Percentiles rank a stretch among this genome's conserved stretches.
These are phyloP conservation scores for Graphilbum fragrans DNA, from an alignment of 2,329 filamentous ascomycete genomes.

Conservation along the genomic window DNA sequence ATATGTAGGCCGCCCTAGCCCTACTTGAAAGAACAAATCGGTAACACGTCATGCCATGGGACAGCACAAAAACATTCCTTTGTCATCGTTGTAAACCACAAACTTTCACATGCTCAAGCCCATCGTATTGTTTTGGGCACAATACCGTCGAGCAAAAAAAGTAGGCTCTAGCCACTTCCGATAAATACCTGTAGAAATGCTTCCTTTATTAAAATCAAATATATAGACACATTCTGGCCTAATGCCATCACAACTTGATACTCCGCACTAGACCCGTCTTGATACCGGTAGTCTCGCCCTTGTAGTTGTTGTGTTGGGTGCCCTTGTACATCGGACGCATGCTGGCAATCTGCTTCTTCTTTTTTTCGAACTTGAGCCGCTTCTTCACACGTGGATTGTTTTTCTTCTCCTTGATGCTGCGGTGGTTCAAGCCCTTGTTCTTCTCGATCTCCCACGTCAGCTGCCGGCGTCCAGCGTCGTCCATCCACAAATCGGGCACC, in stretches of 20 bases:
- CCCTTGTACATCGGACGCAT: conserved; percentile 80
- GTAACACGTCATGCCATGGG: no score
- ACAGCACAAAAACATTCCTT: no score
- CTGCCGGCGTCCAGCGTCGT: conserved; percentile 77
- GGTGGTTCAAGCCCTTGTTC: conserved; percentile 85
- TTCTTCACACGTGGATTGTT: conserved; percentile 97
- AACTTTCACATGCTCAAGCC: no score
- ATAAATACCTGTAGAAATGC: no score
- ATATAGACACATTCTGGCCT: no score
- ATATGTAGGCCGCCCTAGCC: no score
- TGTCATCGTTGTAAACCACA: no score
- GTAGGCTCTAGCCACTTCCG: no score
- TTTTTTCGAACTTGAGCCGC: conserved; percentile 89
- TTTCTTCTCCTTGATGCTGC: conserved; percentile 64
- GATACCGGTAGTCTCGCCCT: conserved; percentile 88
- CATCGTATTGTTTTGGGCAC: no score
- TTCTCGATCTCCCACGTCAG: conserved; percentile 92
- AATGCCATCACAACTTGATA: conserved; percentile 61
- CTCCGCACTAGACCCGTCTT: conserved; percentile 90
- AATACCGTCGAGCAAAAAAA: no score
- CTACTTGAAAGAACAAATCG: no score
- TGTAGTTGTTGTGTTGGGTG: conserved; percentile 74
- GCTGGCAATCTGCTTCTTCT: conserved; percentile 91
- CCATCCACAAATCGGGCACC: conserved; percentile 56
- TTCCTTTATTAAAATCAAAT: not conserved